Conservation (phyloP, 495 filamentous ascomycete species). For the Neurospora sp. region DNA sequence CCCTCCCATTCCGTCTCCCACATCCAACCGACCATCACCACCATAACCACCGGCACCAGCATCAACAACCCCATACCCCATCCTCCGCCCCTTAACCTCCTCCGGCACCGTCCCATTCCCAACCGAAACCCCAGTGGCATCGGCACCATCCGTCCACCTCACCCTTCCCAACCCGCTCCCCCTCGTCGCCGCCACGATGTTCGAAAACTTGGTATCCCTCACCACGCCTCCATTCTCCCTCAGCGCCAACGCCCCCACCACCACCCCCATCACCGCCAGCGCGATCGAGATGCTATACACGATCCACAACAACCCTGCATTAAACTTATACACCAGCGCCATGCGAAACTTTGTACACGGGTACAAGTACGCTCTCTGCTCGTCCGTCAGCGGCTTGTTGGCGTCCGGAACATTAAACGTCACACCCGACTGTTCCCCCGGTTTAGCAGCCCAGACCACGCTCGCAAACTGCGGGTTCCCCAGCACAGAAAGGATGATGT, state of each 20-base stretch:
- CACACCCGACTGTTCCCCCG: slow-evolving; percentile 16
- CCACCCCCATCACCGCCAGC: slow-evolving; percentile 14
- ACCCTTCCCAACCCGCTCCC: slow-evolving; percentile 24
- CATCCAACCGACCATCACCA: background rate
- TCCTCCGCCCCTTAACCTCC: slow-evolving; percentile 15
- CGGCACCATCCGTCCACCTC: slow-evolving; percentile 11
- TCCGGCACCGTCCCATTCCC: slow-evolving; percentile 1
- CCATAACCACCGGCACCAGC: background rate
- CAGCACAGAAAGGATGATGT: slow-evolving; percentile 27
- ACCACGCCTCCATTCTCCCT: slow-evolving; percentile 22
- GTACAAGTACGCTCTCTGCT: slow-evolving; percentile 5
- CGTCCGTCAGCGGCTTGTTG: background rate
- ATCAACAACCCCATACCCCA: slow-evolving; percentile 26
- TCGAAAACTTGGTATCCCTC: slow-evolving; percentile 26
- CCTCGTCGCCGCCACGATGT: slow-evolving; percentile 28
- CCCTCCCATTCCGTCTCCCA: slow-evolving; percentile 10
- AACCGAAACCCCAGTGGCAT: background rate
- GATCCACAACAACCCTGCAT: slow-evolving; percentile 28
- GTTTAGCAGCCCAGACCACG: slow-evolving; percentile 28
- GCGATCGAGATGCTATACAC: slow-evolving; percentile 26
- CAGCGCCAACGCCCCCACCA: slow-evolving; percentile 18
- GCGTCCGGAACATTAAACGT: background rate
- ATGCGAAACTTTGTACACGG: slow-evolving; percentile 21
- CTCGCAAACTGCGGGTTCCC: slow-evolving; percentile 23
- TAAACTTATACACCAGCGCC: slow-evolving; percentile 23